phyloP scores from a whole-genome alignment of 2,329 filamentous ascomycete species.

The Scopulariopsis brevicaulis region DNA sequence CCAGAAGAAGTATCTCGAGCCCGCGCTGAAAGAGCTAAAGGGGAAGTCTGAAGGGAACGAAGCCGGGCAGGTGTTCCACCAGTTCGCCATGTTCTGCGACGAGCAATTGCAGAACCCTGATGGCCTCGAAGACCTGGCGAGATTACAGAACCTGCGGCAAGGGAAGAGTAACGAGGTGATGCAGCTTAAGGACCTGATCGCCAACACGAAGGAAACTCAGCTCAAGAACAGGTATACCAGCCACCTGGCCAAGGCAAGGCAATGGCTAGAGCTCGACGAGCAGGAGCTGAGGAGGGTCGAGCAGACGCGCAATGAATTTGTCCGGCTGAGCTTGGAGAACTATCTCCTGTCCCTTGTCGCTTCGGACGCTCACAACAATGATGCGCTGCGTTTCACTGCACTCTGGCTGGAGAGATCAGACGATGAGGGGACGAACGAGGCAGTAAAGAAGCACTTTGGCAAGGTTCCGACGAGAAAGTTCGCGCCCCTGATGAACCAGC shows the following conservation, averaged over 20 bases:
- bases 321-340: constrained; percentile 85
- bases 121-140: constrained; percentile 70
- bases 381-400: constrained; percentile 83
- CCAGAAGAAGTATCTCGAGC: constrained; percentile 73
- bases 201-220: constrained; percentile 36
- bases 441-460: constrained; percentile 58
- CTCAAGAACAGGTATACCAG: constrained; percentile 44
- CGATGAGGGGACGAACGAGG: constrained; percentile 64
- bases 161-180: constrained; percentile 72
- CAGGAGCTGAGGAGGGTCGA: constrained; percentile 73
- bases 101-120: constrained; percentile 83
- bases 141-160: constrained; percentile 67
- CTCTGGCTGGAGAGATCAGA: constrained; percentile 84
- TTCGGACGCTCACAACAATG: constrained; percentile 81
- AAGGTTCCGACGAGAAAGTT: constrained; percentile 86
- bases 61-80: constrained; percentile 82
- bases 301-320: constrained; percentile 66
- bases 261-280: constrained; percentile 85
- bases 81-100: constrained; percentile 93
- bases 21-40: constrained; percentile 72
- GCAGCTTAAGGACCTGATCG: constrained; percentile 54
- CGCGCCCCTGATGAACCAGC: constrained; percentile 84
- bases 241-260: constrained; percentile 61
- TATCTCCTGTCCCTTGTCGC: constrained; percentile 77
- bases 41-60: constrained; percentile 56